These are phyloP conservation scores for Sporothrix brunneoviolacea DNA, from an alignment of 2,329 filamentous ascomycete genomes.

Conservation along the genomic window DNA sequence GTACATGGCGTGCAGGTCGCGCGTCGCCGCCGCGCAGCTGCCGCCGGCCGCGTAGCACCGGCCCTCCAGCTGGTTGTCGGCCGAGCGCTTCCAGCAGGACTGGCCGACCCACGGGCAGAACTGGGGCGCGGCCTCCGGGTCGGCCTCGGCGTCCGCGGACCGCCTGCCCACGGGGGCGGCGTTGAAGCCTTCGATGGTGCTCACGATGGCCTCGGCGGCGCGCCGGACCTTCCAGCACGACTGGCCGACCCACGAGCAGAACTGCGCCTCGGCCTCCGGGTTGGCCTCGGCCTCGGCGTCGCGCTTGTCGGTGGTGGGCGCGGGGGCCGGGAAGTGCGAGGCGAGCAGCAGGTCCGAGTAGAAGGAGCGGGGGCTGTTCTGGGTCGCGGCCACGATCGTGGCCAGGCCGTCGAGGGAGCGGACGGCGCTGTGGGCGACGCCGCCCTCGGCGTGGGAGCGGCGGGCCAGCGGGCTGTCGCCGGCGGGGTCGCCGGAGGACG, in stretches of 20 bases:
- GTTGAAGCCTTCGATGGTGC: slow-evolving; percentile 8
- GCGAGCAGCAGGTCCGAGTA: slow-evolving; percentile 18
- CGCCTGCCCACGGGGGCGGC: slow-evolving; percentile 5
- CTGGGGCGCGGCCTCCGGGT: slow-evolving; percentile 17
- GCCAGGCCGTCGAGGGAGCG: slow-evolving; percentile 19
- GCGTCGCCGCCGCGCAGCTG: slow-evolving; percentile 30
- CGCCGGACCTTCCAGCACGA: slow-evolving; percentile 35
- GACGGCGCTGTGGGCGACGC: slow-evolving; percentile 16
- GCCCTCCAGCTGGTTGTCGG: slow-evolving; percentile 24
- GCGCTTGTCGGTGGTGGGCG: slow-evolving; percentile 12
- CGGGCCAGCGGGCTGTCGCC: slow-evolving; percentile 10
- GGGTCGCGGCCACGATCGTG: slow-evolving; percentile 18
- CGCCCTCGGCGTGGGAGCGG: slow-evolving; percentile 17
- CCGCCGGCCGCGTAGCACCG: slow-evolving; percentile 27
- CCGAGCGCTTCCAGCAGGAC: slow-evolving; percentile 38
- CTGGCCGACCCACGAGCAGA: slow-evolving; percentile 33
- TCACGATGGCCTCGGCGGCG: slow-evolving; percentile 25
- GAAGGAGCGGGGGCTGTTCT: slow-evolving; percentile 19
- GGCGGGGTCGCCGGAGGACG: background rate
- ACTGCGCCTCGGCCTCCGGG: slow-evolving; percentile 21
- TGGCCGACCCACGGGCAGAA: slow-evolving; percentile 33
- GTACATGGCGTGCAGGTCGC: slow-evolving; percentile 31
- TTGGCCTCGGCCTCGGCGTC: slow-evolving; percentile 18
- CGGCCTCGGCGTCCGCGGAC: slow-evolving; percentile 9
- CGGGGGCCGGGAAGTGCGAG: slow-evolving; percentile 15